These are phyloP conservation scores for Ciborinia camelliae DNA, from an alignment of 2,329 filamentous ascomycete genomes.

Conservation along the genomic window DNA sequence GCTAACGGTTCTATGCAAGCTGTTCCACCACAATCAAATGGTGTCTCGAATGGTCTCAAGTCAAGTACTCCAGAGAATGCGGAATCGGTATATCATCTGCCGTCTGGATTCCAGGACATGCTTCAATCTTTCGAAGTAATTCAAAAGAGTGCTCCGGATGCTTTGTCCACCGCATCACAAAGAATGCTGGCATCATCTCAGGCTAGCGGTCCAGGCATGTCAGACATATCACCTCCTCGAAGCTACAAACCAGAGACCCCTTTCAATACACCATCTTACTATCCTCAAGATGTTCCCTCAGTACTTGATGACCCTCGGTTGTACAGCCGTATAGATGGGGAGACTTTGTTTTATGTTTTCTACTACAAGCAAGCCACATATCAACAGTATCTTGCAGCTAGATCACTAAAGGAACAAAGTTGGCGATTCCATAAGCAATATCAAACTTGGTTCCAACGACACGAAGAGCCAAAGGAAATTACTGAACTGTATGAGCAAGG, in stretches of 20 bases:
- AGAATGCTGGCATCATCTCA: conserved; percentile 75
- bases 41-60: conserved; percentile 51
- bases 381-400: conserved; percentile 92
- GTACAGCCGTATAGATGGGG: conserved; percentile 86
- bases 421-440: conserved; percentile 99
- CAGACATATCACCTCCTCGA: conserved; percentile 77
- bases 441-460: conserved; percentile 98
- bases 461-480: conserved; percentile 97
- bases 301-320: conserved; percentile 89
- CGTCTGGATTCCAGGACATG: conserved; percentile 81
- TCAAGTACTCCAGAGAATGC: conserved; percentile 39
- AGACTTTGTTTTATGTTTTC: conserved; percentile 97
- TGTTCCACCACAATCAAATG: conserved; percentile 34
- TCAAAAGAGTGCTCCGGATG: conserved; percentile 41
- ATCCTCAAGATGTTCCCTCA: conserved; percentile 85
- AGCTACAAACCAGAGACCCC: conserved; percentile 81
- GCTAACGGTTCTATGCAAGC: conserved; percentile 24
- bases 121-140: conserved; percentile 86
- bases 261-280: conserved; percentile 75
- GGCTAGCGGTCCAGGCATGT: conserved; percentile 64
- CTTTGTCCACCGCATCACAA: conserved; percentile 59
- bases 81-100: conserved; percentile 90
- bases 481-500: conserved; percentile 99
- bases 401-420: conserved; percentile 95
- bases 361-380: conserved; percentile 98